Conservation (phyloP, 768 basidiomycete genomes). For the Pleurotus tuoliensis region DNA sequence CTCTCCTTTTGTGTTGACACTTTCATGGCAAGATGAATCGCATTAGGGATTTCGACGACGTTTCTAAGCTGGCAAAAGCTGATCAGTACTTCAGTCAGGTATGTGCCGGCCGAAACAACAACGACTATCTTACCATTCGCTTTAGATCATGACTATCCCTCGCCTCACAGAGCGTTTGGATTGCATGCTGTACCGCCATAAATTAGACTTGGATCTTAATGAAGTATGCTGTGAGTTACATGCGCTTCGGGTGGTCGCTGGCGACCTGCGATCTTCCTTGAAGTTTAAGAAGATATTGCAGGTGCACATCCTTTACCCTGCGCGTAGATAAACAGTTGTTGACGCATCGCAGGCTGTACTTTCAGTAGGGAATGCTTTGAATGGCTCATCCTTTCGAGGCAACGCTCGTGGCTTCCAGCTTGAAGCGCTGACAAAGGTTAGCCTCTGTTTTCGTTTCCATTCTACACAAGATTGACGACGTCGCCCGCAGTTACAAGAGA, state of each 20-base stretch:
- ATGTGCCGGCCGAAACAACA: slow-evolving; percentile 11
- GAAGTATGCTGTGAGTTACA: slow-evolving; percentile 82
- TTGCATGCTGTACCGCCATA: slow-evolving; percentile 82
- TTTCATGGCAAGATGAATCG: slow-evolving; percentile 44
- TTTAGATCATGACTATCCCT: slow-evolving; percentile 75
- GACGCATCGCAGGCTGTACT: slow-evolving; percentile 54
- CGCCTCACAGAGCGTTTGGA: slow-evolving; percentile 69
- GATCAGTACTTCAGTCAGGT: slow-evolving; percentile 85
- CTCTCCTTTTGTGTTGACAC: background rate
- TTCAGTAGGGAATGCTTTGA: slow-evolving; percentile 76
- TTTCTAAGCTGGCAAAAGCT: slow-evolving; percentile 71
- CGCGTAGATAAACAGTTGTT: background rate
- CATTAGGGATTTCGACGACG: slow-evolving; percentile 67
- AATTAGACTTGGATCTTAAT: slow-evolving; percentile 76
- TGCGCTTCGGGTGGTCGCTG: slow-evolving; percentile 64
- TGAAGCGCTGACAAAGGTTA: slow-evolving; percentile 77
- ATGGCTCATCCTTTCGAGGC: slow-evolving; percentile 80
- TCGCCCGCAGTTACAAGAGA: slow-evolving; percentile 67
- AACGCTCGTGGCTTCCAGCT: slow-evolving; percentile 83
- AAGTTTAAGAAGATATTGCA: slow-evolving; percentile 70
- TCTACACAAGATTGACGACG: slow-evolving; percentile 3
- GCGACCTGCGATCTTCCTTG: slow-evolving; percentile 59
- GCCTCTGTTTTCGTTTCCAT: slow-evolving; percentile 1
- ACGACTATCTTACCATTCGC: background rate
- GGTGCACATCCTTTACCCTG: slow-evolving; percentile 30